Percentiles rank a stretch among this genome's conserved stretches.
Conservation (phyloP, 2,329 filamentous ascomycete genomes). For the Phialophora expanda region DNA sequence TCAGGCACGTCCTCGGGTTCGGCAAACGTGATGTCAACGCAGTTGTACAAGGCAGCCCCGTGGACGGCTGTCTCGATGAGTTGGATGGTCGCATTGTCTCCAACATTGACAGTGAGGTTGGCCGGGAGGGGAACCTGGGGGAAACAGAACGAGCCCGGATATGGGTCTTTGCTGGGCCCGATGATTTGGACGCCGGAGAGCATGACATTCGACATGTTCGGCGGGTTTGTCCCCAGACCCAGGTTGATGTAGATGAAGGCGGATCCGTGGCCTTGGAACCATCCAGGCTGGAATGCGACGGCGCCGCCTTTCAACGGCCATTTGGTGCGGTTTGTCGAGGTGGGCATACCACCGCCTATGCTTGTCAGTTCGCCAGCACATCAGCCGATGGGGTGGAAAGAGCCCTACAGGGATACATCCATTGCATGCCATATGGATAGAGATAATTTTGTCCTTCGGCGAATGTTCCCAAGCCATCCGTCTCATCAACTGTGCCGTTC, state of each 20-base stretch:
- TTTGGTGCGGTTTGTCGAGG: constrained; percentile 81
- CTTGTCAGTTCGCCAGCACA: constrained; percentile 13
- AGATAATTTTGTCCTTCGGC: constrained; percentile 52
- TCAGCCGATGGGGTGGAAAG: constrained; percentile 5
- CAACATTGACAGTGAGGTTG: constrained; percentile 71
- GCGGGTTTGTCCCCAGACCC: constrained; percentile 78
- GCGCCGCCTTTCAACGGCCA: constrained; percentile 90
- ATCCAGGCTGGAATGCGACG: constrained; percentile 89
- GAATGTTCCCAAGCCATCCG: constrained; percentile 55
- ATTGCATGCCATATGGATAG: constrained; percentile 91
- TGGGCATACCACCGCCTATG: constrained; percentile 79
- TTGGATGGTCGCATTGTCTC: constrained; percentile 91
- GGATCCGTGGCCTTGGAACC: constrained; percentile 86
- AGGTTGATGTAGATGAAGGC: constrained; percentile 91
- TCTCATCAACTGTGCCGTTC: constrained; percentile 63
- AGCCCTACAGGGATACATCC: constrained; percentile 87
- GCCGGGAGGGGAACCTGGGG: constrained; percentile 84
- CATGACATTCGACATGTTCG: constrained; percentile 87
- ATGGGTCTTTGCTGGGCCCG: constrained; percentile 82
- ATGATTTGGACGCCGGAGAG: constrained; percentile 79
- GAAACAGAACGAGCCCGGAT: constrained; percentile 84
- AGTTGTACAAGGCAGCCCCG: constrained; percentile 82
- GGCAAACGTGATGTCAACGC: constrained; percentile 91
- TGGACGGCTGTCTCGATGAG: constrained; percentile 82
- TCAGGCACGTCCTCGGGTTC: constrained; percentile 75